Conservation (phyloP, 257 asterid species). For the Nicotiana attenuata region DNA sequence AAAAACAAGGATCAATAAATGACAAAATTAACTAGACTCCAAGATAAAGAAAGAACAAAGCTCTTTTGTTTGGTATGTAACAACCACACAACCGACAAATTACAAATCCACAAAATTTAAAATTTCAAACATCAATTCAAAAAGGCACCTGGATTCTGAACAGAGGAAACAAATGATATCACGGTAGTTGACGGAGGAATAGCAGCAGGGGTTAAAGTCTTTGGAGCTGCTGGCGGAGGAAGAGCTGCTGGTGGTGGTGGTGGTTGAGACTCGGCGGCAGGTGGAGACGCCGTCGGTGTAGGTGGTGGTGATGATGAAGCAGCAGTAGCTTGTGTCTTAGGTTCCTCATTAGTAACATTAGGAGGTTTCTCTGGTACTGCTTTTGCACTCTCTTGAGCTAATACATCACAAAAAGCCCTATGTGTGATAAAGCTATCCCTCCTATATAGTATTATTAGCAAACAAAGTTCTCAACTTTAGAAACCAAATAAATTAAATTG, state of each 20-base stretch:
- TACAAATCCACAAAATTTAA: conserved; percentile 23
- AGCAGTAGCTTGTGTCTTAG: conserved; percentile 23
- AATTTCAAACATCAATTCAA: conserved; percentile 16
- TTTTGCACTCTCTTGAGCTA: conserved; percentile 71
- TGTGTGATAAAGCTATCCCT: conserved; percentile 90
- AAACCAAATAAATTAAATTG: neutral
- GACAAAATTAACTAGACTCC: conserved; percentile 46
- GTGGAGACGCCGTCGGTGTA: conserved; percentile 18
- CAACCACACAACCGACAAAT: conserved; percentile 6
- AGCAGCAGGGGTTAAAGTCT: conserved; percentile 17
- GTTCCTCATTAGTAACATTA: conserved; percentile 28
- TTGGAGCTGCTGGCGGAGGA: conserved; percentile 17
- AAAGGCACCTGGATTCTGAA: conserved; percentile 48
- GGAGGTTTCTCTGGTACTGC: conserved; percentile 30
- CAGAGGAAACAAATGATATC: conserved; percentile 32
- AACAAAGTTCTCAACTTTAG: conserved; percentile 10
- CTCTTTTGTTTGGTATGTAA: conserved; percentile 17
- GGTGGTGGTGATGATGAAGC: conserved; percentile 29
- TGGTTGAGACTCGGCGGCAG: conserved; percentile 3
- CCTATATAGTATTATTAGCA: conserved; percentile 39
- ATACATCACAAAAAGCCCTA: conserved; percentile 87
- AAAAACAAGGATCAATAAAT: conserved; percentile 48
- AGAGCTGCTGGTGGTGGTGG: conserved; percentile 12
- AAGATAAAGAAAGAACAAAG: conserved; percentile 33
- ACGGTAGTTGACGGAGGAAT: conserved; percentile 19